Evolutionary conservation across 176 grass and related monocot species (phyloP).

Genomic region (Avena atlantica): DNA sequence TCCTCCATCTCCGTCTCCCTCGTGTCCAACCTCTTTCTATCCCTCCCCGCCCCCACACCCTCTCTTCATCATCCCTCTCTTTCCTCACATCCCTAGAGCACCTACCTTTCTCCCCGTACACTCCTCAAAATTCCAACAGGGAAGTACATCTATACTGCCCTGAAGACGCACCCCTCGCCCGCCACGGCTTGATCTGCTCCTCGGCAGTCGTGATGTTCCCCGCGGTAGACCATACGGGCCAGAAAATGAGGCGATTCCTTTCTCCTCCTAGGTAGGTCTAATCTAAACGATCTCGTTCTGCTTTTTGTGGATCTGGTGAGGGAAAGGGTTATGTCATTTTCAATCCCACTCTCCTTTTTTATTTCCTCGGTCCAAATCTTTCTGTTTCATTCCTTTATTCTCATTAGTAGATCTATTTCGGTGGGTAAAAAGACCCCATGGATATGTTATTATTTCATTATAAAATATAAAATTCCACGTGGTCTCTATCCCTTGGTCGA

Average conservation of each 20-base stretch:
- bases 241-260: background rate
- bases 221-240: slow-evolving; percentile 5
- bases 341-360: slow-evolving; percentile 26
- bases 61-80: background rate
- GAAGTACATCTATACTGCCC: too few relatives aligned
- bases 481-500: too few relatives aligned
- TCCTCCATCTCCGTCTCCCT: background rate
- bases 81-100: slow-evolving; percentile 1
- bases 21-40: background rate
- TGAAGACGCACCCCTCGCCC: background rate
- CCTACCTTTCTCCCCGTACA: slow-evolving; percentile 35
- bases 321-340: slow-evolving; percentile 21
- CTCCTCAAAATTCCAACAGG: slow-evolving; percentile 37
- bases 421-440: too few relatives aligned
- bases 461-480: too few relatives aligned
- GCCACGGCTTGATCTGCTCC: background rate
- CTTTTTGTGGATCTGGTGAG: slow-evolving; percentile 23
- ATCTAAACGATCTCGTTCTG: background rate
- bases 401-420: too few relatives aligned
- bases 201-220: background rate
- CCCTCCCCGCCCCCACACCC: background rate
- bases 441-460: too few relatives aligned
- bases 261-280: slow-evolving; percentile 2
- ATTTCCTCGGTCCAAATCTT: slow-evolving; percentile 41
- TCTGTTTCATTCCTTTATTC: background rate